phyloP scores from a whole-genome alignment of 495 filamentous ascomycete genomes.

The Paragyromitra xinjiangensis region DNA sequence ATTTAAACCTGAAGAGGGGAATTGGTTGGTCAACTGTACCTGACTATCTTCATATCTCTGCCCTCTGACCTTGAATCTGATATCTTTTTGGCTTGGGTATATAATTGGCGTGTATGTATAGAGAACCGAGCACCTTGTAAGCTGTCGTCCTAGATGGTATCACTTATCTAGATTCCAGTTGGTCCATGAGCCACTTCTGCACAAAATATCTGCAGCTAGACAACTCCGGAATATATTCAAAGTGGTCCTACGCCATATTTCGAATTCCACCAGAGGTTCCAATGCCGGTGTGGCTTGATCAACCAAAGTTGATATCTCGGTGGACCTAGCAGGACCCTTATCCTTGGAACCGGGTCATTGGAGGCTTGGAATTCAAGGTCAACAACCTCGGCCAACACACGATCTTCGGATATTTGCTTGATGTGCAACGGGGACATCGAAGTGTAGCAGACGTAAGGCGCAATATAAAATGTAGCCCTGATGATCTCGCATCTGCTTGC shows the following conservation, averaged over 20 bases:
- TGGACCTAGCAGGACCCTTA: background rate
- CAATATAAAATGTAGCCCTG: constrained; percentile 22
- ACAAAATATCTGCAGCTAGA: constrained; percentile 25
- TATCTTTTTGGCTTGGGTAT: constrained; percentile 32
- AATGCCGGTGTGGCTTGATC: constrained; percentile 38
- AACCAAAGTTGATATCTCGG: background rate
- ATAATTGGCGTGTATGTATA: constrained; percentile 27
- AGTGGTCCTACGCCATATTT: constrained; percentile 25
- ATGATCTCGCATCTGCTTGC: constrained; percentile 45
- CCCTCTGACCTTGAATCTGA: constrained; percentile 14
- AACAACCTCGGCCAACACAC: constrained; percentile 40
- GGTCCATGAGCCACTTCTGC: constrained; percentile 33
- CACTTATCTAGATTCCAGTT: constrained; percentile 26
- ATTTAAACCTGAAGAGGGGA: background rate
- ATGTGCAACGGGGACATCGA: constrained; percentile 10
- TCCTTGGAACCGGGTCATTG: constrained; percentile 32
- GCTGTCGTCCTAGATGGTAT: constrained; percentile 4
- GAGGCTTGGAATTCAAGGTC: constrained; percentile 22
- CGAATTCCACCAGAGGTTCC: constrained; percentile 30
- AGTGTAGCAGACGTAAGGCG: constrained; percentile 13
- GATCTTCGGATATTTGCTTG: constrained; percentile 41
- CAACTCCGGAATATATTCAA: background rate
- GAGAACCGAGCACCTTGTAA: constrained; percentile 22
- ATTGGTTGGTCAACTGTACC: constrained; percentile 15
- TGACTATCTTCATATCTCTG: constrained; percentile 34